Conservation (phyloP, 306 rosid genomes). For the Ormosia emarginata region DNA sequence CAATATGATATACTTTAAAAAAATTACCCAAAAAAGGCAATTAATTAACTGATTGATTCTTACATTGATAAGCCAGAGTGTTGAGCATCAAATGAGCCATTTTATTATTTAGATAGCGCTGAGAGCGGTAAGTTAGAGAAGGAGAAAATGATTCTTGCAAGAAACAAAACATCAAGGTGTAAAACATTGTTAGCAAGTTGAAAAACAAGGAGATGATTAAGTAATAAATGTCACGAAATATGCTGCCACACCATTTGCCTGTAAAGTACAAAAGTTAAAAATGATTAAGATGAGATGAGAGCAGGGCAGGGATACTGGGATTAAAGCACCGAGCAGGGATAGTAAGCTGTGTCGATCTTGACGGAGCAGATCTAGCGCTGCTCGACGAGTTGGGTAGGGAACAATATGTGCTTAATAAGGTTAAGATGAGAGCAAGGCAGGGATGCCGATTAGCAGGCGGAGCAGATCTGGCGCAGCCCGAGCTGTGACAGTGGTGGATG, state of each 20-base stretch:
- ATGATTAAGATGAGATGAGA: too few relatives aligned
- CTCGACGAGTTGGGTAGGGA: too few relatives aligned
- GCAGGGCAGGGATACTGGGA: too few relatives aligned
- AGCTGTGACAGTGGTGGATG: too few relatives aligned
- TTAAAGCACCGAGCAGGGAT: too few relatives aligned
- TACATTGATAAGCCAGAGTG: background rate
- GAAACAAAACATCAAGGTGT: background rate
- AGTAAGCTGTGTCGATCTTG: too few relatives aligned
- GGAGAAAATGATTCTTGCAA: background rate
- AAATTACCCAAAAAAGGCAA: background rate
- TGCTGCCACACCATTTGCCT: slow-evolving; percentile 88
- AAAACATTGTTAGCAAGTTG: background rate
- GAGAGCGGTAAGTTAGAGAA: background rate
- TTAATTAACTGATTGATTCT: background rate
- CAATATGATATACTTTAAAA: background rate
- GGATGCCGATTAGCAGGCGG: too few relatives aligned
- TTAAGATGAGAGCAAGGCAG: too few relatives aligned
- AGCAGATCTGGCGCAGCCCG: too few relatives aligned
- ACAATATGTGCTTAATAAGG: too few relatives aligned
- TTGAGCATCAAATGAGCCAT: background rate
- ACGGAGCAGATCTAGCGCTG: too few relatives aligned
- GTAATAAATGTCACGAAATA: slow-evolving; percentile 69
- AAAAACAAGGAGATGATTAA: slow-evolving; percentile 22
- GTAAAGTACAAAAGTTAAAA: slow-evolving; percentile 4
- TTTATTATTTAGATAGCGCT: background rate